phyloP scores from a whole-genome alignment of 1,284 basidiomycete species.

The Pseudozyma tsukubaensis region DNA sequence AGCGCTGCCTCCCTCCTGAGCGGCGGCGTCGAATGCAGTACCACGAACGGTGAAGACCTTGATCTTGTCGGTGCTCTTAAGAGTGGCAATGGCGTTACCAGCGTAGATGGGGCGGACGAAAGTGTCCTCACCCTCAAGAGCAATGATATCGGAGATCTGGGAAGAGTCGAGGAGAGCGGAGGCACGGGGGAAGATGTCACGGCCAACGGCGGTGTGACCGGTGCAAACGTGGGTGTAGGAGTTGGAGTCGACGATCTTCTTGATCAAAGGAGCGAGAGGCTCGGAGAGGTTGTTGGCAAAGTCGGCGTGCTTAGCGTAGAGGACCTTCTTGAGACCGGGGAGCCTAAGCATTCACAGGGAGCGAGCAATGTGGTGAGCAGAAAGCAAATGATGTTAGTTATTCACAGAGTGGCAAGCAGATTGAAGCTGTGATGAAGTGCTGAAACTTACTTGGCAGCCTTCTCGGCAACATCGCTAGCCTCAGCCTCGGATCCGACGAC shows the following conservation, averaged over 20 bases:
- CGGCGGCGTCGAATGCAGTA: constrained; percentile 85
- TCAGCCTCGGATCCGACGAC: constrained; percentile 81
- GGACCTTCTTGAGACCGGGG: constrained; percentile 71
- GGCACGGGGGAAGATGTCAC: constrained; percentile 83
- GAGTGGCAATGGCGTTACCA: constrained; percentile 94
- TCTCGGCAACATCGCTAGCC: constrained; percentile 78
- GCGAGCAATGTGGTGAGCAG: neutral
- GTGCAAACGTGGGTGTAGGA: constrained; percentile 85
- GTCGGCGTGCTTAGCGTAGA: constrained; percentile 70
- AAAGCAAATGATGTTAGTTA: neutral
- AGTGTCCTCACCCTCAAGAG: constrained; percentile 80
- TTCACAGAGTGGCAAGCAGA: neutral
- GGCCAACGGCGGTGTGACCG: constrained; percentile 80
- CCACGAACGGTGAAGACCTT: constrained; percentile 96
- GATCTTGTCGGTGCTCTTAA: constrained; percentile 82
- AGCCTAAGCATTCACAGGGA: constrained; percentile 66
- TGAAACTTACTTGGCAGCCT: constrained; percentile 81
- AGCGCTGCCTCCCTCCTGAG: constrained; percentile 72
- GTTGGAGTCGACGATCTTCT: constrained; percentile 71
- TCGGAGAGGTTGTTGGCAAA: constrained; percentile 70
- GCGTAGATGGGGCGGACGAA: constrained; percentile 97
- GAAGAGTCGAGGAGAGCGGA: constrained; percentile 81
- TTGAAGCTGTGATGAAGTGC: neutral
- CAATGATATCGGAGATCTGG: constrained; percentile 88
- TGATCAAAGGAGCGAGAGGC: constrained; percentile 73